Evolutionary conservation across 768 basidiomycete genomes (phyloP), one percentile per base, ranked within the genome.

Genomic region (Podaxis pistillaris): DNA sequence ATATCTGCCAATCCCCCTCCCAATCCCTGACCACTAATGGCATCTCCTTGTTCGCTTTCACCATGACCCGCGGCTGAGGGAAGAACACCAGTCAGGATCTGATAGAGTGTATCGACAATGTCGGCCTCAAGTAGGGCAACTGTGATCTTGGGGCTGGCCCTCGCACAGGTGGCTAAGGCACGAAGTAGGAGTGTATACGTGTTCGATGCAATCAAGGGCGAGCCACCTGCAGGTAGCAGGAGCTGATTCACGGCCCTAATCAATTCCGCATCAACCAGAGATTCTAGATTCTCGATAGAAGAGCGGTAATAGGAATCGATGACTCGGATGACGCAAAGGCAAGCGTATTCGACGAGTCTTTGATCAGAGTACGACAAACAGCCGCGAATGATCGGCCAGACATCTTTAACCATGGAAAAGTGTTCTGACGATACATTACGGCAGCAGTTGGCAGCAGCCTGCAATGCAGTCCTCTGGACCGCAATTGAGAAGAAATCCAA

Each of bases 401-500:
- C 91, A 51, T 90, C 91, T 44, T 83, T 86, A 70, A 98, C 89
- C 87, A 94, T 94, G 37, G 85, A 72, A 75, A 95, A 96, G 71
- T 93, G 88, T 63, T 98, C 97, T 28, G 90, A 73, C 2, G 93
- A 89, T 56, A 97, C 86, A 72, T 94, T 94, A 54, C 94, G 87
- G 76, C 97, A 98, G 69, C 97, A 98, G 69, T 98, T 98, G 37
- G 96, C 90, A 1, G 96, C 96, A 17, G 97, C 96, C 68, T 97
- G 95, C 26, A 99, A 79, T 24, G 97, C 97, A 0, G 95, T 98
- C 55, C 97, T 86, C 73, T 99, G 97, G 12, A 98, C 96, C 33
- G 95, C 93, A 68, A 96, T 98, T 15, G 94, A 95, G 78, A 98
- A 98, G 79, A 99, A 99, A 77, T 98, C 96, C 68, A 99, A 87